A percentile compares a stretch with the other conserved stretches of the same genome.
These are phyloP conservation scores for Phytophthora aleatoria DNA, from an alignment of 352 stramenopile genomes.

Conservation along the genomic window DNA sequence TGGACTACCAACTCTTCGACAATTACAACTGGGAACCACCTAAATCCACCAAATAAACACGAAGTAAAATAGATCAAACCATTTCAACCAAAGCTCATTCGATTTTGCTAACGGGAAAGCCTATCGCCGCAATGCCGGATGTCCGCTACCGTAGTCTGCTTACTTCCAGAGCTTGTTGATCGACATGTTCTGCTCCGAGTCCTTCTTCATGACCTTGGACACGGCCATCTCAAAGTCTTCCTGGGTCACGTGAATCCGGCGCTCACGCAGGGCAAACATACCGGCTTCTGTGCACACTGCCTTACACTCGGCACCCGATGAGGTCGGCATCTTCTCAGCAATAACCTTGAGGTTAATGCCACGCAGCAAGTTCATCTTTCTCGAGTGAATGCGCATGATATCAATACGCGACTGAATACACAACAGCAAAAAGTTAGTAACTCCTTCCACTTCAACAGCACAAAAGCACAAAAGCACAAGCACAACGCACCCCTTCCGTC, in stretches of 20 bases:
- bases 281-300: slow-evolving; percentile 99
- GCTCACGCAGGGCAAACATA: slow-evolving; percentile 99
- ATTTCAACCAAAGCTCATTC: slow-evolving; percentile 31
- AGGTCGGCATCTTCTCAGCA: slow-evolving; percentile 98
- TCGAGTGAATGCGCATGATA: slow-evolving; percentile 99
- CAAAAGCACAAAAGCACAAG: slow-evolving; percentile 2
- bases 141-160: slow-evolving; percentile 12
- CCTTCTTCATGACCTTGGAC: slow-evolving; percentile 99
- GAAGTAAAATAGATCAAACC: slow-evolving; percentile 12
- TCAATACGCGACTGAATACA: slow-evolving; percentile 88
- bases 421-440: slow-evolving; percentile 20
- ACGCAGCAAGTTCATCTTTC: slow-evolving; percentile 99
- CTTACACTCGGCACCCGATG: slow-evolving; percentile 99
- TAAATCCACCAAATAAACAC: slow-evolving; percentile 31
- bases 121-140: slow-evolving; percentile 11
- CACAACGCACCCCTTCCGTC: slow-evolving; percentile 85
- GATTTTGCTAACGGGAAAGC: slow-evolving; percentile 27
- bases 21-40: slow-evolving; percentile 86
- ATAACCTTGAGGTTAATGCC: slow-evolving; percentile 99
- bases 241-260: slow-evolving; percentile 99
- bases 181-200: slow-evolving; percentile 97
- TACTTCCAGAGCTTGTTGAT: slow-evolving; percentile 99
- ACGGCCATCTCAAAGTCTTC: slow-evolving; percentile 99
- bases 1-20: slow-evolving; percentile 87
- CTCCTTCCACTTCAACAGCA: not conserved